Evolutionary conservation across 2,329 filamentous ascomycete species (phyloP), one percentile per base, ranked within the genome.

Genomic region (Pseudodiploospora longispora): DNA sequence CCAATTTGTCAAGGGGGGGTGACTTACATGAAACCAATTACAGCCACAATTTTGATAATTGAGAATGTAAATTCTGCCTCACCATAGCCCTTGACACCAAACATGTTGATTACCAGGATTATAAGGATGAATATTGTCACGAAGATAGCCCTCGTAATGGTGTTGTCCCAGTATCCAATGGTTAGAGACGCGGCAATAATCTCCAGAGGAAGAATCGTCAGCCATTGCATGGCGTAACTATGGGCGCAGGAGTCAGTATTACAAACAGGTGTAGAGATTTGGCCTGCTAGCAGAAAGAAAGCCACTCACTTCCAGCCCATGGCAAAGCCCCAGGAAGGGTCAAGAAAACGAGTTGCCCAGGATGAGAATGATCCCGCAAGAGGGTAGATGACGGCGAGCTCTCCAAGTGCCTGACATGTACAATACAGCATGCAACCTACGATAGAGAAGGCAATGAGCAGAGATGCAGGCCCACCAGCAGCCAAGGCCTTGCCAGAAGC

Each of bases 301-400:
- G 12, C 19, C 12, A 73, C 79, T 64, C 63, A 86, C 75, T 94
- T 95, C 88, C 88, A 95, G 10, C 88, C 89, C 86, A 95, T 94
- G 38, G 88, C 87, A 59, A 95, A 95, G 0, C 89, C 89, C 88
- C 88, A 95, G 0, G 90, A 90, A 1, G 90, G 91, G 58, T 96
- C 89, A 12, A 97, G 66, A 57, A 97, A 96, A 12, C 91, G 80
- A 30, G 88, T 95, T 12, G 90, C 93, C 67, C 90, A 96, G 6
- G 88, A 83, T 1, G 88, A 87, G 60, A 96, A 97, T 3, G 89
- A 94, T 44, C 91, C 91, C 27, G 90, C 86, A 27, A 96, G 85
- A 4, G 91, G 91, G 55, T 91, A 96, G 9, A 89, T 68, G 12
- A 96, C 89, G 10, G 90, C 87, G 64, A 97, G 78, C 65, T 97